phyloP scores from a whole-genome alignment of 768 basidiomycete genomes.

The Mycena maculata region DNA sequence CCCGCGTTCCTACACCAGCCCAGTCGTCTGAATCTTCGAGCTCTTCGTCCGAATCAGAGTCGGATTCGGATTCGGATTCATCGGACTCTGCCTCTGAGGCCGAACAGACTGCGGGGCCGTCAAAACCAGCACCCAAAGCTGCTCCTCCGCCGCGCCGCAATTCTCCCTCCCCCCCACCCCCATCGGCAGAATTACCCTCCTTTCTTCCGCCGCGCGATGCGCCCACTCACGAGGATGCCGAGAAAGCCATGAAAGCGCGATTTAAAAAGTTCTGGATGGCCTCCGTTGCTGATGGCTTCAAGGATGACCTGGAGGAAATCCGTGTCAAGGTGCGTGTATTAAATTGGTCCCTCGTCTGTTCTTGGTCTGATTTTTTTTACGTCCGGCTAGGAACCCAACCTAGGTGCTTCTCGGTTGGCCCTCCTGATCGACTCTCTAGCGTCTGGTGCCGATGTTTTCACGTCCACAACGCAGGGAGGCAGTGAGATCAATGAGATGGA shows the following conservation, averaged over 20 bases:
- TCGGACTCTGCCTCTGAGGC: constrained; percentile 33
- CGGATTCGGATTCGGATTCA: constrained; percentile 29
- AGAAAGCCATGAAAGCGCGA: constrained; percentile 68
- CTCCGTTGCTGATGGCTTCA: constrained; percentile 83
- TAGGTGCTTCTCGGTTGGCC: constrained; percentile 74
- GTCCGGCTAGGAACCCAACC: constrained; percentile 65
- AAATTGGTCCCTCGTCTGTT: background rate
- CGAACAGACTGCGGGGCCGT: constrained; percentile 31
- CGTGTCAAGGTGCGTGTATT: constrained; percentile 65
- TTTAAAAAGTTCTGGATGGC: constrained; percentile 92
- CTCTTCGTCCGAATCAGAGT: constrained; percentile 42
- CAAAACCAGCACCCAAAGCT: constrained; percentile 21
- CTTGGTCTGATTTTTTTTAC: background rate
- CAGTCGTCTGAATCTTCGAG: constrained; percentile 42
- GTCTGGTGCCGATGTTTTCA: constrained; percentile 80
- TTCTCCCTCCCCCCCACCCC: constrained; percentile 60
- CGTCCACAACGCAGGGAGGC: constrained; percentile 51
- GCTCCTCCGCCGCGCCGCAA: constrained; percentile 40
- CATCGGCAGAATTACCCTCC: constrained; percentile 62
- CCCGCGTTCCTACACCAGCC: constrained; percentile 1
- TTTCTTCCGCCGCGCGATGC: constrained; percentile 58
- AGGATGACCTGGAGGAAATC: constrained; percentile 85
- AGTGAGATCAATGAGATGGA: constrained; percentile 75
- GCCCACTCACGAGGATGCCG: constrained; percentile 46
- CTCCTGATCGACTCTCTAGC: constrained; percentile 87